Base-by-base conservation (phyloP, 176 grass and related monocot genomes). In the Musa itinerans region DNA sequence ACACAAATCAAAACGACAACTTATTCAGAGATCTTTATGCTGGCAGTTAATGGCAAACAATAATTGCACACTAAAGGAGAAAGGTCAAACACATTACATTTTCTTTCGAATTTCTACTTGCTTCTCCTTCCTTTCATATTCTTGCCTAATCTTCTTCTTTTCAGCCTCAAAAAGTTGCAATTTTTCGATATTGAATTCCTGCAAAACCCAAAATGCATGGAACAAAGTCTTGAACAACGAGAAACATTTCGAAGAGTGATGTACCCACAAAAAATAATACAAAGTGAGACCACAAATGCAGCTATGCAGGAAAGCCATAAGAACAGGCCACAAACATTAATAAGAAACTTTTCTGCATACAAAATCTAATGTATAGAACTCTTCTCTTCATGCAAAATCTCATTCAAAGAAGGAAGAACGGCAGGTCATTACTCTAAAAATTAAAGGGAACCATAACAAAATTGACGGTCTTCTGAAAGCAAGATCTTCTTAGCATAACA, bases 61-160 rank as follows among this genome's bases (percentile, higher is more conserved):
- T 51, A 48, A 13, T 65, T 27, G 1, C 26, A 1, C 23, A 65
- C 2, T 29, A 14, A 70, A 70, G 9, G 15, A 27, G 72, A 54
- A 17, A 56, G 23, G 24, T 9, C 27, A 10, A 43, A 19, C 6
- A 56, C 72, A 21, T 71, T 56, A 74, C 72, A 74, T 74, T 74
- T 74, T 74, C 25, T 56, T 74, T 56, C 72, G 23, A 27, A 74
- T 56, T n/a, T 74, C 72, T 9, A 74, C 72, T 56, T 74, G 72
- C 72, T 74, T 74, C 72, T 74, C 72, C 57, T 74, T 74, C 50
- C 72, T 54, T 57, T 74, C 53, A 74, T 74, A 74, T 56, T 74
- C 72, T 74, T 74, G 72, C 53, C 53, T 74, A 9, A 74, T 74
- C 21, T 74, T 74, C 53, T 58, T 74, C 72, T 74, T 74, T 74